A percentile compares a stretch with the other conserved stretches of the same genome.
phyloP scores from a whole-genome alignment of 2,329 filamentous ascomycete species.

The Penicillium hordei region DNA sequence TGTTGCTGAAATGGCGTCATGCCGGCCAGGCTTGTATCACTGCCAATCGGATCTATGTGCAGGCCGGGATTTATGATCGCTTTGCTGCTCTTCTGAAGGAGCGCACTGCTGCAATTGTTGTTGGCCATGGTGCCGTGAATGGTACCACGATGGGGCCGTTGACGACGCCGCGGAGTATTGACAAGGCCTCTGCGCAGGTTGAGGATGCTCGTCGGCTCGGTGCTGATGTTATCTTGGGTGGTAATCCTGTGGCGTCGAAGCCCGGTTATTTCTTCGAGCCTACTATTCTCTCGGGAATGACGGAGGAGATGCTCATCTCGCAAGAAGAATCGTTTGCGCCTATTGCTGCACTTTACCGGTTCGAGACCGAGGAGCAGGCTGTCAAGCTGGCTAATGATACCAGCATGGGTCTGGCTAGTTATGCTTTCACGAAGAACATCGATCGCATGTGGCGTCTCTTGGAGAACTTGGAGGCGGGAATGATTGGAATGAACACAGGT shows the following conservation, averaged over 20 bases:
- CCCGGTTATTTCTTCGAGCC: constrained; percentile 70
- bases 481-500: constrained; percentile 67
- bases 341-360: constrained; percentile 62
- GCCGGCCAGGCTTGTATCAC: constrained; percentile 48
- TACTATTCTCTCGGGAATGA: constrained; percentile 63
- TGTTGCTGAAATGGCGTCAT: constrained; percentile 46
- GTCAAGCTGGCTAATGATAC: constrained; percentile 61
- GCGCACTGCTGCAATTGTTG: constrained; percentile 52
- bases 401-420: constrained; percentile 65
- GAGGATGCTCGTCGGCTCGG: constrained; percentile 64
- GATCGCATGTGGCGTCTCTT: constrained; percentile 65
- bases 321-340: constrained; percentile 67
- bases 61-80: constrained; percentile 48
- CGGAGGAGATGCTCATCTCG: constrained; percentile 56
- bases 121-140: constrained; percentile 60
- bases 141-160: constrained; percentile 61
- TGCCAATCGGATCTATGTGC: constrained; percentile 48
- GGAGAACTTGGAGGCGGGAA: constrained; percentile 67
- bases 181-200: constrained; percentile 60
- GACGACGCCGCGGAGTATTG: constrained; percentile 57
- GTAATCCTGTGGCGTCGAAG: constrained; percentile 48
- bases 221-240: constrained; percentile 64
- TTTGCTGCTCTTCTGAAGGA: constrained; percentile 57
- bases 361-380: constrained; percentile 65
- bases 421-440: constrained; percentile 68